phyloP scores from a whole-genome alignment of 108 stramenopile genomes.

The Cyclotella sp. region DNA sequence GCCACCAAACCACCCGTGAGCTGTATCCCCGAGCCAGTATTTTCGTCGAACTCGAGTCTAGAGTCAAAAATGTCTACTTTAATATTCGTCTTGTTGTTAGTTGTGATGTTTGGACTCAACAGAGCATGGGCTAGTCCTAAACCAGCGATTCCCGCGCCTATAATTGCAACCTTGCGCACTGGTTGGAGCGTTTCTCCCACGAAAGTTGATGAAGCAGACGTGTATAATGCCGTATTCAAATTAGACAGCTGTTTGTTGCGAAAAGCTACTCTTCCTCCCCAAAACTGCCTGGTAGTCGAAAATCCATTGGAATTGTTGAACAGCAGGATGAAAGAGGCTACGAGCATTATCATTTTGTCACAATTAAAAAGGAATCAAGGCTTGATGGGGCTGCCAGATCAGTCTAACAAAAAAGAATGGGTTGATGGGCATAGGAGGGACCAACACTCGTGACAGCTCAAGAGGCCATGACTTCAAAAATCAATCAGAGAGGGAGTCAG shows the following conservation, averaged over 20 bases:
- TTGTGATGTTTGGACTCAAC: constrained; percentile 10
- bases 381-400: too few relatives aligned
- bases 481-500: too few relatives aligned
- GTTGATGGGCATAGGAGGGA: too few relatives aligned
- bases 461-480: too few relatives aligned
- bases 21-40: constrained; percentile 70
- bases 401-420: too few relatives aligned
- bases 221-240: neutral
- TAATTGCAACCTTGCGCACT: constrained; percentile 46
- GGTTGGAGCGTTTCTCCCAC: constrained; percentile 7
- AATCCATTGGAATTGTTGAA: constrained; percentile 6
- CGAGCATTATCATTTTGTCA: too few relatives aligned
- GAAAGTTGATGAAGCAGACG: neutral
- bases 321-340: neutral
- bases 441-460: too few relatives aligned
- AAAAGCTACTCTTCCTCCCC: too few relatives aligned
- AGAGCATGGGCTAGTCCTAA: constrained; percentile 78
- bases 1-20: constrained; percentile 71
- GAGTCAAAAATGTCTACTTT: constrained; percentile 71
- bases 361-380: too few relatives aligned
- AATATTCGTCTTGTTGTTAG: constrained; percentile 17
- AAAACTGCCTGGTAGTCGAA: neutral
- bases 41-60: constrained; percentile 47
- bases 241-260: neutral
- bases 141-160: constrained; percentile 73